Evolutionary conservation across 805 yeast species (phyloP).

Genomic region (Yarrowia sp.): DNA sequence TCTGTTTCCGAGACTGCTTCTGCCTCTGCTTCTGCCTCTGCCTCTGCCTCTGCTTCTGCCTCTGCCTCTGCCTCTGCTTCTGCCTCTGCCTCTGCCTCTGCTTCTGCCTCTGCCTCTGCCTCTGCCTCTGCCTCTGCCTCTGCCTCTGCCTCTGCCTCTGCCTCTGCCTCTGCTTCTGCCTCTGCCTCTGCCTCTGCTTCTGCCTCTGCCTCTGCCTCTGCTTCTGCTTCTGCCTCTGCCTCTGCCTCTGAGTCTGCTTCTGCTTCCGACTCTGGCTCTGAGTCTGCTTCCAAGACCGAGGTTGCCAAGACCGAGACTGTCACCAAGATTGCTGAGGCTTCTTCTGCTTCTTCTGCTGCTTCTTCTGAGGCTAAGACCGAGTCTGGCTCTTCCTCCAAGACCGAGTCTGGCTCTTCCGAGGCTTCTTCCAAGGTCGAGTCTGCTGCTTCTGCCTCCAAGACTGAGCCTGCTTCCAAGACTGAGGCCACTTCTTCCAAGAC

Average conservation of each 20-base stretch:
- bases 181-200: background rate
- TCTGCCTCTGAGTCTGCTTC: background rate
- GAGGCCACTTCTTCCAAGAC: no score
- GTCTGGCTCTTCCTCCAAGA: background rate
- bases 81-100: no score
- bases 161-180: background rate
- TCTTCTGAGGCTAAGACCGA: background rate
- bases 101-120: background rate
- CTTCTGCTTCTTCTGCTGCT: no score
- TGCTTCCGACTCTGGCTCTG: background rate
- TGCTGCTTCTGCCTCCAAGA: background rate
- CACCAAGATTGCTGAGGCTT: no score
- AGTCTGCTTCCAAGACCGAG: no score
- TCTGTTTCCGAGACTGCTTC: background rate
- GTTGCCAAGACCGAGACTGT: no score
- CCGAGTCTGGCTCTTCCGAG: background rate
- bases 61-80: no score
- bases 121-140: background rate
- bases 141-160: no score
- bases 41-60: background rate
- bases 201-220: background rate
- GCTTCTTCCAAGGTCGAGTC: background rate
- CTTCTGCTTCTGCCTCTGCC: no score
- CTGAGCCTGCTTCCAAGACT: no score
- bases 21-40: background rate